Evolutionary conservation across 2,329 filamentous ascomycete species (phyloP).

Genomic region (Remersonia thermophila): DNA sequence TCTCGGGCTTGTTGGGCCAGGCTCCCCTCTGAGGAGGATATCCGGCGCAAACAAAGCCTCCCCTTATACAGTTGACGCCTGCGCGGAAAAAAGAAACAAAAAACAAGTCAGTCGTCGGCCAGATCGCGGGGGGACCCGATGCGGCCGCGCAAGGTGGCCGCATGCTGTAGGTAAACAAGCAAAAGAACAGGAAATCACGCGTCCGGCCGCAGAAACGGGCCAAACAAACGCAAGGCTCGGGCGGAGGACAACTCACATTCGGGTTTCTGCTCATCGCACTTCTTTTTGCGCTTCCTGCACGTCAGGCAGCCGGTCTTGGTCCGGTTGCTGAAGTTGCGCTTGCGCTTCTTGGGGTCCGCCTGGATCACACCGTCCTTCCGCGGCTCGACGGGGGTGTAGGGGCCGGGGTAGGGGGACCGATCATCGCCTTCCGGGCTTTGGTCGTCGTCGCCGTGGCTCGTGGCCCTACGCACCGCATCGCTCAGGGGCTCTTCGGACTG

Average conservation of each 20-base stretch:
- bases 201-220: too few relatives aligned
- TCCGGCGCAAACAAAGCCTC: slow-evolving; percentile 81
- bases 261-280: slow-evolving; percentile 89
- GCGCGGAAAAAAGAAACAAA: slow-evolving; percentile 4
- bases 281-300: slow-evolving; percentile 87
- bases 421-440: slow-evolving; percentile 46
- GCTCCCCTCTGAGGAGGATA: slow-evolving; percentile 70
- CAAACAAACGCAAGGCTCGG: neutral
- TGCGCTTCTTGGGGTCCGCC: slow-evolving; percentile 55
- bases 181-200: slow-evolving; percentile 1
- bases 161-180: slow-evolving; percentile 12
- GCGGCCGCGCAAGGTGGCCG: slow-evolving; percentile 10
- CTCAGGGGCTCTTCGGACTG: slow-evolving; percentile 39
- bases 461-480: slow-evolving; percentile 32
- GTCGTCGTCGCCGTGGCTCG: slow-evolving; percentile 34
- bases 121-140: slow-evolving; percentile 6
- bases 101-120: slow-evolving; percentile 5
- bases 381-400: slow-evolving; percentile 34
- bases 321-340: slow-evolving; percentile 81
- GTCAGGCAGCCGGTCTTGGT: slow-evolving; percentile 95
- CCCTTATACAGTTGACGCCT: slow-evolving; percentile 83
- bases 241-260: slow-evolving; percentile 53
- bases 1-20: slow-evolving; percentile 72
- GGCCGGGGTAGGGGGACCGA: slow-evolving; percentile 27
- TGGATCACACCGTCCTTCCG: slow-evolving; percentile 38